Evolutionary conservation across 805 yeast species (phyloP).

Genomic region (Sugiyamaella boreocaroliniensis): DNA sequence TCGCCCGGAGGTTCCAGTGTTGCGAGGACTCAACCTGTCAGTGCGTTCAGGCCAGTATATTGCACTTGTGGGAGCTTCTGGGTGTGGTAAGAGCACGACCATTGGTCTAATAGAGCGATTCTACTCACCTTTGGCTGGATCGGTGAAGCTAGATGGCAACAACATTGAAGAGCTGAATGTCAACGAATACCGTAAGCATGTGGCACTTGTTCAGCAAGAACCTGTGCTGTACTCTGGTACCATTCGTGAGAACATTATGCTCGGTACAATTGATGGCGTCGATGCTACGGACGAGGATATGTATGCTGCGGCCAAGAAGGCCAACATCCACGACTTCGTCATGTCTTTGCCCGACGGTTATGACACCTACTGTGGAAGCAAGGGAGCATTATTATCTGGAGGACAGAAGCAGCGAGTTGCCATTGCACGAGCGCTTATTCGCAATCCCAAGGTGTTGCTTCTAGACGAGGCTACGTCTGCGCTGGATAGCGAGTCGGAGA

Average conservation of each 20-base stretch:
- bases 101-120: conserved; percentile 46
- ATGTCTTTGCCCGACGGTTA: conserved; percentile 53
- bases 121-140: conserved; percentile 44
- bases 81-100: conserved; percentile 56
- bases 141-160: conserved; percentile 46
- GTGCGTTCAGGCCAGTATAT: conserved; percentile 48
- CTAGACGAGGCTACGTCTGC: conserved; percentile 70
- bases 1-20: conserved; percentile 44
- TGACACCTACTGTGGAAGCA: conserved; percentile 49
- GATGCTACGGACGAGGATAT: conserved; percentile 39
- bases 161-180: conserved; percentile 45
- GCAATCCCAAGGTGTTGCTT: conserved; percentile 55
- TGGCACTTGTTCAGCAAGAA: conserved; percentile 59
- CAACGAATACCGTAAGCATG: conserved; percentile 42
- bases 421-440: conserved; percentile 65
- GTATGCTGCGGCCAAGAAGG: conserved; percentile 42
- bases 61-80: conserved; percentile 64
- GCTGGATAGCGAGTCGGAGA: conserved; percentile 63
- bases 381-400: conserved; percentile 58
- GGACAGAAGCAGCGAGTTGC: conserved; percentile 77
- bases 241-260: conserved; percentile 48
- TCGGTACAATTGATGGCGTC: conserved; percentile 35
- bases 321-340: conserved; percentile 53
- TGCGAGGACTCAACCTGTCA: conserved; percentile 44
- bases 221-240: conserved; percentile 53